Evolutionary conservation across 108 stramenopile species (phyloP).

Genomic region (Cyclotella choctawhatcheeana): DNA sequence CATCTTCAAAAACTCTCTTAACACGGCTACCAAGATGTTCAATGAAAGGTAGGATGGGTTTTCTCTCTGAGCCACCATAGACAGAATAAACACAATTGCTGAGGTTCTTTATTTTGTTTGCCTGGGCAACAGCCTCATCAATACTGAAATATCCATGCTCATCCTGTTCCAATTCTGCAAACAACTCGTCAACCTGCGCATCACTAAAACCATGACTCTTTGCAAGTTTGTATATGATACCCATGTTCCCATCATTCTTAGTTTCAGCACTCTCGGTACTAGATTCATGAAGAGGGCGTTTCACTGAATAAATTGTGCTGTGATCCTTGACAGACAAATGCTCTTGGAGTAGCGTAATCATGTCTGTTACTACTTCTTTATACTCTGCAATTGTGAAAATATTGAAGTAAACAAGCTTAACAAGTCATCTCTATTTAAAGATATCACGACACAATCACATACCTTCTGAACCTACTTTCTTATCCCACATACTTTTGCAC

Average conservation of each 20-base stretch:
- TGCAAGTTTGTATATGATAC: conserved; percentile 1
- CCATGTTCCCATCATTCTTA: conserved; percentile 22
- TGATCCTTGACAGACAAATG: conserved; percentile 14
- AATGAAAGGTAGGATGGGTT: not conserved
- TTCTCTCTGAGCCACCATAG: not conserved
- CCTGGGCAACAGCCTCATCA: conserved; percentile 16
- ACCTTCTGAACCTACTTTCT: conserved; percentile 4
- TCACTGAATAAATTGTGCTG: not conserved
- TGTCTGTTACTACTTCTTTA: conserved; percentile 10
- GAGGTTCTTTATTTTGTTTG: not conserved
- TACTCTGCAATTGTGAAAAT: conserved; percentile 15
- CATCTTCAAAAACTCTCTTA: conserved; percentile 35
- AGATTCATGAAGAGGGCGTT: not conserved
- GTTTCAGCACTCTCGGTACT: not conserved
- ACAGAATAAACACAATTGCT: too few species aligned
- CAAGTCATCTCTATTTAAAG: not conserved
- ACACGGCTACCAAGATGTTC: conserved; percentile 23
- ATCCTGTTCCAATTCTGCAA: not conserved
- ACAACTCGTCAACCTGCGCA: conserved; percentile 17
- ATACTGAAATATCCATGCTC: conserved; percentile 33
- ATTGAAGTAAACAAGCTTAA: not conserved
- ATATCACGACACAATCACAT: not conserved
- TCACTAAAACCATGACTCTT: conserved; percentile 11
- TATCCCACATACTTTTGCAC: too few species aligned
- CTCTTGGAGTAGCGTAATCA: conserved; percentile 20